Evolutionary conservation across 2,329 filamentous ascomycete species (phyloP), one percentile per base, ranked within the genome.

Genomic region (Tolypocladium album): DNA sequence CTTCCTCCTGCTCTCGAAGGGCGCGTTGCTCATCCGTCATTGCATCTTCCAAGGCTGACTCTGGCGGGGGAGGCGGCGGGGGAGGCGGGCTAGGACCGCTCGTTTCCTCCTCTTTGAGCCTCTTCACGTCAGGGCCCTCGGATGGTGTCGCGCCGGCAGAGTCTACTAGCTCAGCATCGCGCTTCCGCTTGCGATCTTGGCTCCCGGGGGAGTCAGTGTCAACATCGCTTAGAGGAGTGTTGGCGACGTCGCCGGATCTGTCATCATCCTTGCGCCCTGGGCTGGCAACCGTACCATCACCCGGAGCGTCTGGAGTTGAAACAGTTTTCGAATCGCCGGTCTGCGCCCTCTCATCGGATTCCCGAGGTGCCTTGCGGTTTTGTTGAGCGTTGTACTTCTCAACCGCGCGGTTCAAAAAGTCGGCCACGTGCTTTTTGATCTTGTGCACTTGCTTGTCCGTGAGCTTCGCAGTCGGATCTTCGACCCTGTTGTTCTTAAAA

Each of bases 401-500:
- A 2, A 93, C 86, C 0, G 91, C 92, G 69, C 91, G 92, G 62
- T 95, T 90, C 69, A 97, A 88, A 72, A 88, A 97, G 57, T 92
- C 87, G 63, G 89, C 88, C 61, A 92, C 91, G 69, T 88, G 91
- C 60, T 84, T 87, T 75, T 90, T 96, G 61, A 97, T 84, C 64
- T 92, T 90, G 70, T 87, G 88, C 67, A 88, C 83, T 67, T 94
- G 89, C 70, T 90, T 92, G 42, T 89, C 83, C 36, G 82, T 83
- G 64, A 97, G 87, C 56, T 71, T 67, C n/a, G 71, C 70, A 15
- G 85, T 90, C 0, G 92, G 93, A 68, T 97, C 88, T 55, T 85
- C 82, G 12, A 97, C 92, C n/a, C 91, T 87, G 56, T 86, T 85
- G 69, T 93, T 88, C 72, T 96, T 96, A 76, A 90, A 97, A 72